A percentile compares a stretch with the other conserved stretches of the same genome.
These are phyloP conservation scores for Colletotrichum liriopes DNA, from an alignment of 2,329 filamentous ascomycete genomes.

Conservation along the genomic window DNA sequence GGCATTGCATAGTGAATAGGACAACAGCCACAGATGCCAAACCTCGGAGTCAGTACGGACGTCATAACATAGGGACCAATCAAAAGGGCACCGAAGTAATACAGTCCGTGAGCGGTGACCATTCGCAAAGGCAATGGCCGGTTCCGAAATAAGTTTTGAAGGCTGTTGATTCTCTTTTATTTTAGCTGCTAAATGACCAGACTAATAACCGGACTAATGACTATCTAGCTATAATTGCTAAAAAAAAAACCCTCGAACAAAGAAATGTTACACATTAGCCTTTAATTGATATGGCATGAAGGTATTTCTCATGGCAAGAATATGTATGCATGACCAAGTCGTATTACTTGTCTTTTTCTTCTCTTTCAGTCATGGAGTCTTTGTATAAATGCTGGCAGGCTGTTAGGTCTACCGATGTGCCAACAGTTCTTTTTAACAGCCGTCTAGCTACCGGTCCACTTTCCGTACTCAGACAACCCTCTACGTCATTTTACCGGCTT, in stretches of 20 bases:
- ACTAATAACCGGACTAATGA: no score
- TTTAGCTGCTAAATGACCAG: neutral
- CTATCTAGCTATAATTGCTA: neutral
- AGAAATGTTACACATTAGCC: neutral
- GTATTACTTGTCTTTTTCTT: neutral
- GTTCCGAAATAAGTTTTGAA: neutral
- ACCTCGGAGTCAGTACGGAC: neutral
- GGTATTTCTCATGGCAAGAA: neutral
- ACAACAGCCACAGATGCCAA: neutral
- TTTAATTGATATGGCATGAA: no score
- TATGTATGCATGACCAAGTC: neutral
- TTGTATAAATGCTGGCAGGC: no score
- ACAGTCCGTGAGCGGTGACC: no score
- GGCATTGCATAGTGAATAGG: neutral
- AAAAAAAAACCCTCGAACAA: neutral
- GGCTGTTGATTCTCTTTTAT: neutral
- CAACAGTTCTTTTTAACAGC: neutral
- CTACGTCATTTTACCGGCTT: neutral
- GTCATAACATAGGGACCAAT: neutral
- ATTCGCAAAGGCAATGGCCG: neutral
- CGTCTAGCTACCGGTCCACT: neutral
- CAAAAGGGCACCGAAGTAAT: no score
- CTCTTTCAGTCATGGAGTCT: neutral
- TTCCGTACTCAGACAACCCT: neutral
- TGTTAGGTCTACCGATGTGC: neutral